Percentiles rank a stretch among this genome's conserved stretches.
Conservation (phyloP, 805 yeast genomes). For the Schizosaccharomyces osmophilus region DNA sequence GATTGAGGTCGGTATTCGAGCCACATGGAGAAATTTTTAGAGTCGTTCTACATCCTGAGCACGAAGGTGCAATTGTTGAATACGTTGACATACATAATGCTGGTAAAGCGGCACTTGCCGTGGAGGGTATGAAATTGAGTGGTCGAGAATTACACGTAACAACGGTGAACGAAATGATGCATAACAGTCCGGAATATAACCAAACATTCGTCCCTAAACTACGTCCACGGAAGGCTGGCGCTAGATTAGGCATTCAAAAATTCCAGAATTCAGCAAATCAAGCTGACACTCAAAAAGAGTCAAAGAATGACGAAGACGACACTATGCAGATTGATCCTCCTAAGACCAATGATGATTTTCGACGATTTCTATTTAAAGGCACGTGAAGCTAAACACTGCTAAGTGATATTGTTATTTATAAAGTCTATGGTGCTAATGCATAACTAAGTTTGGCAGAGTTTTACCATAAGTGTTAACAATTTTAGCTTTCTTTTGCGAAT, state of each 20-base stretch:
- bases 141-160: neutral
- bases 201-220: neutral
- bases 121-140: slow-evolving; percentile 15
- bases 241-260: neutral
- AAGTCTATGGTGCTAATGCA: too few species aligned
- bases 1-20: slow-evolving; percentile 14
- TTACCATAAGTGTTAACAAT: neutral
- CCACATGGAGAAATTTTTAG: slow-evolving; percentile 18
- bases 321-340: neutral
- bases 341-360: neutral
- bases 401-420: too few species aligned
- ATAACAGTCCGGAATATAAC: neutral
- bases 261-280: neutral
- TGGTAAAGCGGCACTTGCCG: slow-evolving; percentile 25
- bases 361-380: neutral
- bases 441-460: neutral
- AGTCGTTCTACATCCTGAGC: slow-evolving; percentile 23
- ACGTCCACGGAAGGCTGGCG: neutral
- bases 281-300: neutral
- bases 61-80: slow-evolving; percentile 26
- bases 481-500: neutral
- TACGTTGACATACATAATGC: slow-evolving; percentile 21
- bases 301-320: neutral
- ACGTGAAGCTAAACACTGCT: too few species aligned
- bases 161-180: slow-evolving; percentile 1